Conservation (phyloP, 1,139 yeast genomes). For the Taphrina flavorubra region DNA sequence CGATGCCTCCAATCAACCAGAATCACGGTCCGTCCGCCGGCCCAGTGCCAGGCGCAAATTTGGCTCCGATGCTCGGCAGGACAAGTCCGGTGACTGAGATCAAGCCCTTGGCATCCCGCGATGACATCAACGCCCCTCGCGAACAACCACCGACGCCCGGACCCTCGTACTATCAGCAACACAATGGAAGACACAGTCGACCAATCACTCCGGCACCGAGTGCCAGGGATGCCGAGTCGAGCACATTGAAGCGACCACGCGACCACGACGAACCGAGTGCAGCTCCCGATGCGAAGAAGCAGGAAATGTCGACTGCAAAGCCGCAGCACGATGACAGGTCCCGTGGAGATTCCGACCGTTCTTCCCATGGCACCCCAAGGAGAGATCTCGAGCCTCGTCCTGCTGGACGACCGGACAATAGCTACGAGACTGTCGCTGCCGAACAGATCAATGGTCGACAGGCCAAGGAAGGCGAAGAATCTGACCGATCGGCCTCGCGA, state of each 20-base stretch:
- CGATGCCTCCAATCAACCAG: conserved; percentile 10
- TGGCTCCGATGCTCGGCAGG: conserved; percentile 40
- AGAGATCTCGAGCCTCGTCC: conserved; percentile 3
- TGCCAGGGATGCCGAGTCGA: conserved; percentile 1
- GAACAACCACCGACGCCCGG: conserved; percentile 30
- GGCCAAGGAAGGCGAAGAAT: neutral
- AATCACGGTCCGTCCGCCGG: neutral
- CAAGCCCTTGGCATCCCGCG: conserved; percentile 33
- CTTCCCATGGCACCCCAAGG: conserved; percentile 10
- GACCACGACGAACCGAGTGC: conserved; percentile 15
- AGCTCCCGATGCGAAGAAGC: conserved; percentile 32
- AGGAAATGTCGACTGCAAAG: conserved; percentile 13
- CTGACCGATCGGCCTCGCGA: neutral
- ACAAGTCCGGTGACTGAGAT: conserved; percentile 40
- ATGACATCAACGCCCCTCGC: conserved; percentile 36
- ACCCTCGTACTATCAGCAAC: conserved; percentile 5
- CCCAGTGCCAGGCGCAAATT: conserved; percentile 22
- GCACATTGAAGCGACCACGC: conserved; percentile 20
- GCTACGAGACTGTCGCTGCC: conserved; percentile 6
- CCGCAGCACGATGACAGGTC: conserved; percentile 2
- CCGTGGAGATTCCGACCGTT: conserved; percentile 10
- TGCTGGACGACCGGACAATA: neutral
- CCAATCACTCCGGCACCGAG: conserved; percentile 17
- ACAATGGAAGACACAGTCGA: conserved; percentile 12
- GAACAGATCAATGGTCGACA: conserved; percentile 12